Evolutionary conservation across 371 early-diverging fungal species (phyloP), one percentile per base, ranked within the genome.

Genomic region (Rhizopus delemar): DNA sequence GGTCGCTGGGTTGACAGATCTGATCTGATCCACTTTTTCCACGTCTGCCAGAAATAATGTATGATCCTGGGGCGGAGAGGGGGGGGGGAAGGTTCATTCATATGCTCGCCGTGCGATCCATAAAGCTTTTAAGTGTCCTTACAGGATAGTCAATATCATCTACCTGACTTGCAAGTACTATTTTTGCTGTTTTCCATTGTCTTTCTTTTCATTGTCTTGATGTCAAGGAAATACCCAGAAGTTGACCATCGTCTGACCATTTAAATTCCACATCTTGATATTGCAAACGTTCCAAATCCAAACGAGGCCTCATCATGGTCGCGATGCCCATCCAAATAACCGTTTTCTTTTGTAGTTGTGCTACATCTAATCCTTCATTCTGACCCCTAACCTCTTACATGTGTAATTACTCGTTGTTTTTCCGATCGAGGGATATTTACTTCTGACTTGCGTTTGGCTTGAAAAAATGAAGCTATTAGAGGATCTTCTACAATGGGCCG

Each of bases 301-400:
- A 53, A 5, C 54, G 41, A 8, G 54, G 54, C 12, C 41, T 15
- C 31, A 36, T 7, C 54, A 54, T 54, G 6, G 41, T 41, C 0
- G 41, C 43, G 28, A 31, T 41, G 2, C 31, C 41, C 5, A 54
- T 3, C 16, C 36, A 28, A 5, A 54, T 11, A 4, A 54, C 2
- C 0, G 56, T 35, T 16, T 56, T 46, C 43, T 46, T 34, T 35
- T 56, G 56, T 56, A 46, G 33, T 15, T 45, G 12, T 56, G 29
- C 16, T 16, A 56, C 16, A 11, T 39, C 0, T 15, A 56, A 16
- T 2, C 38, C 8, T 12, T 5, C 8, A 3, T 29, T 48, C 28
- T 3, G 38, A 11, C 13, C 48, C 12, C 11, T n/a, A 48, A 8
- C 39, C 39, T 4, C 15, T 36, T 39, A 52, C 12, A 34, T 41